Evolutionary conservation across 768 basidiomycete species (phyloP).

Genomic region (Lentinula guzmanii): DNA sequence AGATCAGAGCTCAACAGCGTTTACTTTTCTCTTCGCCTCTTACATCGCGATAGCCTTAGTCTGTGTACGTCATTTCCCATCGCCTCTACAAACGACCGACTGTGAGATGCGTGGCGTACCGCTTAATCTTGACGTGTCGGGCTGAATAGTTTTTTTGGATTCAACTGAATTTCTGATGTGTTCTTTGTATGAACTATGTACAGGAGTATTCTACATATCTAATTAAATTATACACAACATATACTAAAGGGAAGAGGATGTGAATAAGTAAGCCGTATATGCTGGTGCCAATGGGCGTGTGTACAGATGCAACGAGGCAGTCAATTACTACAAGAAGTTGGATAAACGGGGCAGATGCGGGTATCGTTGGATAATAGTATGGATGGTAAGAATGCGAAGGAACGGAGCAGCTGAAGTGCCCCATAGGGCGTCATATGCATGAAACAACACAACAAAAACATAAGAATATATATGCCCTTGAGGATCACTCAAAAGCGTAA

Average conservation of each 20-base stretch:
- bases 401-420: neutral
- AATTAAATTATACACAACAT: constrained; percentile 7
- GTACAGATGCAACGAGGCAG: constrained; percentile 19
- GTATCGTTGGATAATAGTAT: neutral
- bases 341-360: neutral
- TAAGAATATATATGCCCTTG: neutral
- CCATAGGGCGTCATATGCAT: neutral
- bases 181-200: constrained; percentile 6
- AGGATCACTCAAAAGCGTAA: constrained; percentile 59
- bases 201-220: constrained; percentile 6
- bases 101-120: neutral
- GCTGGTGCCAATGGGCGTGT: constrained; percentile 5
- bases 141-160: neutral
- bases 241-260: constrained; percentile 3
- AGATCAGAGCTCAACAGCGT: too few species aligned
- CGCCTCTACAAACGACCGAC: neutral
- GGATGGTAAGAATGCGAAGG: neutral
- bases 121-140: neutral
- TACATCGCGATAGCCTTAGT: neutral
- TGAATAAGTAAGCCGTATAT: neutral
- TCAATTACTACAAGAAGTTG: constrained; percentile 15
- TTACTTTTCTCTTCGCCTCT: too few species aligned
- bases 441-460: neutral
- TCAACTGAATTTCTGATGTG: neutral
- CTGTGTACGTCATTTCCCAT: neutral